Conservation (phyloP, 345 rosid genomes). For the Linum lewisii region DNA sequence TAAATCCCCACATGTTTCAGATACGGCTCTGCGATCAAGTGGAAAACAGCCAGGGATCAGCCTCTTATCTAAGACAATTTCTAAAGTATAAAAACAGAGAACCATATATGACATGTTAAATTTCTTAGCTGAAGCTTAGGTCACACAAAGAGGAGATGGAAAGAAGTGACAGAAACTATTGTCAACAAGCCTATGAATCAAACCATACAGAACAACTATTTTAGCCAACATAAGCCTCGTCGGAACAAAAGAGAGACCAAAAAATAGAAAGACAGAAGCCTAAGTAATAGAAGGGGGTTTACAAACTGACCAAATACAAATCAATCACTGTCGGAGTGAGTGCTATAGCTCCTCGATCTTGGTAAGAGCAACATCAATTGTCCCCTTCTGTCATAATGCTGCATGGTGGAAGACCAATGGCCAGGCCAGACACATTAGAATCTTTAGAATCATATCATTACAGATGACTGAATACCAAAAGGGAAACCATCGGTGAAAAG, state of each 20-base stretch:
- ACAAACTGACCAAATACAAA: slow-evolving; percentile 73
- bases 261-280: background rate
- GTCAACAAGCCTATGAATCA: background rate
- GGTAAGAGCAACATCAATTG: slow-evolving; percentile 59
- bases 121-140: background rate
- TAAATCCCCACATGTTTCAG: slow-evolving; percentile 96
- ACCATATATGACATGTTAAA: background rate
- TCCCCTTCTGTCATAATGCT: slow-evolving; percentile 97
- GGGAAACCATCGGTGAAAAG: background rate
- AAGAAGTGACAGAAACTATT: background rate
- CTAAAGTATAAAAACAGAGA: background rate
- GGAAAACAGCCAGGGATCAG: background rate
- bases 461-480: slow-evolving; percentile 12
- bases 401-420: slow-evolving; percentile 20
- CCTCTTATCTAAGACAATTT: background rate
- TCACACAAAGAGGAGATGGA: background rate
- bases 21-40: slow-evolving; percentile 67
- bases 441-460: background rate
- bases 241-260: background rate
- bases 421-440: slow-evolving; percentile 7
- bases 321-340: slow-evolving; percentile 99
- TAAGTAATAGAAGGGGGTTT: background rate
- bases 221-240: background rate
- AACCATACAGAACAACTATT: background rate
- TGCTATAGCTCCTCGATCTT: slow-evolving; percentile 82